phyloP scores from a whole-genome alignment of 129 eudicot genomes.

The Tagetes erecta region DNA sequence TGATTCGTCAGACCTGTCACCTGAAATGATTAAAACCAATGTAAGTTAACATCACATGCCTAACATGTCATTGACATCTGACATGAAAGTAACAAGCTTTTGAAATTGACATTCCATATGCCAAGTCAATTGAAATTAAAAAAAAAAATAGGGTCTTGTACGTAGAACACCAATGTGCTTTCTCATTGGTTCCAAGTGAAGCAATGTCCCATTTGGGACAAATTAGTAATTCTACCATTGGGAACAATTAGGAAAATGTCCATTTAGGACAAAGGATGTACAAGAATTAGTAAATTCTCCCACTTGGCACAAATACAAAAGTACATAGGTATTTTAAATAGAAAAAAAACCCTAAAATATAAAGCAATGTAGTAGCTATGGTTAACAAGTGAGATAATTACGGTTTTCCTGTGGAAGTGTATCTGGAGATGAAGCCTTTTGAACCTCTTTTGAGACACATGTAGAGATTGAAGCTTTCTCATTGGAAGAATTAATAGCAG shows the following conservation, averaged over 20 bases:
- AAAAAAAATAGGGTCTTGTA: not conserved
- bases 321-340: not conserved
- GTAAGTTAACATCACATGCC: conserved; percentile 21
- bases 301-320: not conserved
- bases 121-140: not conserved
- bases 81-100: conserved; percentile 1
- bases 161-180: not conserved
- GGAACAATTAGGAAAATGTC: not conserved
- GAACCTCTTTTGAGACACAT: conserved; percentile 38
- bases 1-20: conserved; percentile 40
- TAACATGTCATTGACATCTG: not conserved
- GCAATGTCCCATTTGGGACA: not conserved
- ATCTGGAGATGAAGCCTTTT: conserved; percentile 43
- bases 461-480: conserved; percentile 39
- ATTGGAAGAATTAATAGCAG: conserved; percentile 46
- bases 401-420: conserved; percentile 31
- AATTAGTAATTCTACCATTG: not conserved
- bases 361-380: conserved; percentile 9
- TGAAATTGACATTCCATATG: conserved; percentile 4
- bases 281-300: not conserved
- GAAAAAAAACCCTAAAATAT: not conserved
- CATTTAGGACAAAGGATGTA: not conserved
- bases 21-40: conserved; percentile 39
- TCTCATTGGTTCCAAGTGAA: not conserved
- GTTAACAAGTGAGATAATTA: conserved; percentile 32